Evolutionary conservation across 2,329 filamentous ascomycete species (phyloP).

Genomic region (Bretziella fagacearum): DNA sequence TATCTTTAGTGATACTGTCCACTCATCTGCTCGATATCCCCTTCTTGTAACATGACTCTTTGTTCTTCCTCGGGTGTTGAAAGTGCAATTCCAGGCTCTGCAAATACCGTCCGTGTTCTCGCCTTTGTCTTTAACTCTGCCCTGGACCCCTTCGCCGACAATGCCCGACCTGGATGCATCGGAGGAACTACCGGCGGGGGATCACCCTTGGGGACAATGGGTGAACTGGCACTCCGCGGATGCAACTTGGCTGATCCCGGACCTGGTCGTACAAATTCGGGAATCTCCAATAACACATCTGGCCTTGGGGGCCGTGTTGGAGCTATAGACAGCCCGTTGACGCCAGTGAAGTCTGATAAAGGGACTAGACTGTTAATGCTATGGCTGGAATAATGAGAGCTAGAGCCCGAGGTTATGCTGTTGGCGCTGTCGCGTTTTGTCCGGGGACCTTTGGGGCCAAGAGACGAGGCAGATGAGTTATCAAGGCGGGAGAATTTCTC

Average conservation of each 20-base stretch:
- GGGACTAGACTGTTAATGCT: background rate
- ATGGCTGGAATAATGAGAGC: background rate
- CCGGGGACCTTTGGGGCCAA: background rate
- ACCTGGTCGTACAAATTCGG: conserved; percentile 2
- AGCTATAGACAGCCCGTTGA: background rate
- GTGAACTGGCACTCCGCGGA: conserved; percentile 7
- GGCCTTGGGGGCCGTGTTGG: conserved; percentile 5
- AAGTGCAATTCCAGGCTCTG: background rate
- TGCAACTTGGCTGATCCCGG: conserved; percentile 8
- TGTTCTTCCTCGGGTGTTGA: background rate
- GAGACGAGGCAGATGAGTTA: background rate
- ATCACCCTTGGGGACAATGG: conserved; percentile 4
- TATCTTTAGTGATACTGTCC: conserved; percentile 9
- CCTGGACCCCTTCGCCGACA: background rate
- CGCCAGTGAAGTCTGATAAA: background rate
- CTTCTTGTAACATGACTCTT: conserved; percentile 1
- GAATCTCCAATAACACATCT: conserved; percentile 8
- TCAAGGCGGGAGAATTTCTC: conserved; percentile 7
- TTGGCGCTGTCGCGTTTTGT: background rate
- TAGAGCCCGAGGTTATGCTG: background rate
- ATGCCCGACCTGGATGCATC: conserved; percentile 12
- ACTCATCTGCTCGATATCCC: conserved; percentile 7
- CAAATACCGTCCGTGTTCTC: background rate
- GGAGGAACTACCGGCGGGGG: conserved; percentile 6
- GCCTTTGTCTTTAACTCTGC: background rate